Conservation (phyloP, 1,284 basidiomycete species). For the Flammula alnicola region DNA sequence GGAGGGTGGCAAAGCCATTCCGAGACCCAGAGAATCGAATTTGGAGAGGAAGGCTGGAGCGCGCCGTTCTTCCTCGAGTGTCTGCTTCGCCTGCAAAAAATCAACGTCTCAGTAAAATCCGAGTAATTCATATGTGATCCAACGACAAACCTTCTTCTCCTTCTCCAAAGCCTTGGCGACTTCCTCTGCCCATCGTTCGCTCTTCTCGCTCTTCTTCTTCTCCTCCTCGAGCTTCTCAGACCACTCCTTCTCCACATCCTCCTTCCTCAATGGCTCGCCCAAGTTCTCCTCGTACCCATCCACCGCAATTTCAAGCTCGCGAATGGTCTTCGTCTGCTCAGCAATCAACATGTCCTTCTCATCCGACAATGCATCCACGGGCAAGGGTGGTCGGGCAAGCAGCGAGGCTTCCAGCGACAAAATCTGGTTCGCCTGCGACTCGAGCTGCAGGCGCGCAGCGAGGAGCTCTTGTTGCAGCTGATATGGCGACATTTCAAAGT, state of each 20-base stretch:
- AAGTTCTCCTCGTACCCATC: slow-evolving; percentile 71
- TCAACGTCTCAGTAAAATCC: too few relatives aligned
- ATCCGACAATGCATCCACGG: too few relatives aligned
- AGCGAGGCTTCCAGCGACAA: slow-evolving; percentile 77
- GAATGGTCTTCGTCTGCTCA: slow-evolving; percentile 70
- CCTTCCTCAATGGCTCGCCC: slow-evolving; percentile 70
- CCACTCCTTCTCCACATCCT: slow-evolving; percentile 86
- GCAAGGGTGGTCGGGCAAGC: slow-evolving; percentile 59
- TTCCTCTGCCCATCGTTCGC: too few relatives aligned
- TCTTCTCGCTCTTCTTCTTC: slow-evolving; percentile 61
- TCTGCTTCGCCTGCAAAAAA: too few relatives aligned
- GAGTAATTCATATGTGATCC: too few relatives aligned
- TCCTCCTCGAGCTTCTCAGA: slow-evolving; percentile 62
- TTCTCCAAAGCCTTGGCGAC: too few relatives aligned
- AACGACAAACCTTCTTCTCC: too few relatives aligned
- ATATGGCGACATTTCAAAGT: slow-evolving; percentile 85
- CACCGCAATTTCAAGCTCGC: slow-evolving; percentile 74
- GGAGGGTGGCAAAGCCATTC: slow-evolving; percentile 38
- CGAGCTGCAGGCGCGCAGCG: slow-evolving; percentile 70
- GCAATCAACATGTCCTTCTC: too few relatives aligned
- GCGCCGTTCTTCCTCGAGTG: too few relatives aligned
- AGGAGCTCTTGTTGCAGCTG: slow-evolving; percentile 89
- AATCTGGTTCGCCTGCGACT: slow-evolving; percentile 80
- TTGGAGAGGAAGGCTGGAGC: too few relatives aligned
- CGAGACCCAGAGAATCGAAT: too few relatives aligned